Conservation (phyloP, 2,329 filamentous ascomycete species). For the Ilyonectria mors-panacis region DNA sequence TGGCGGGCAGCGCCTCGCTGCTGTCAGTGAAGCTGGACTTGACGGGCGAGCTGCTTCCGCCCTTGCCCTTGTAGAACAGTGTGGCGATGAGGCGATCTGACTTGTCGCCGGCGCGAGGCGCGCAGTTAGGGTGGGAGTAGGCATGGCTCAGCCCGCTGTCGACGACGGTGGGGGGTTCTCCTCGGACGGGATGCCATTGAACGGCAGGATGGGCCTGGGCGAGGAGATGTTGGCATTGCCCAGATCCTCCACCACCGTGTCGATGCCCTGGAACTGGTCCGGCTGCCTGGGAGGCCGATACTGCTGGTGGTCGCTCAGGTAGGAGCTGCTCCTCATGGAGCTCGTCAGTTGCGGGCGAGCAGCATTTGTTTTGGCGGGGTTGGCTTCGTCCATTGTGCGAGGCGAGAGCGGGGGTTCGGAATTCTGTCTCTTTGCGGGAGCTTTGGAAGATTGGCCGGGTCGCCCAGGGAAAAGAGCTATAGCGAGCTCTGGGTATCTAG, state of each 20-base stretch:
- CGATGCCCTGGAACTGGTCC: conserved; percentile 72
- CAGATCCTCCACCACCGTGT: conserved; percentile 74
- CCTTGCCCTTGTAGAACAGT: conserved; percentile 70
- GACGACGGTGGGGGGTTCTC: conserved; percentile 72
- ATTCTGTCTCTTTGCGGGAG: conserved; percentile 34
- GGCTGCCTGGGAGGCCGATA: conserved; percentile 70
- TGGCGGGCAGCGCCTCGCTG: conserved; percentile 59
- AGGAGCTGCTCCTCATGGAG: conserved; percentile 73
- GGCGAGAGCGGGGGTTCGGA: conserved; percentile 25
- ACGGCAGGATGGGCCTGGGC: conserved; percentile 62
- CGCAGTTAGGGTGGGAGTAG: conserved; percentile 75
- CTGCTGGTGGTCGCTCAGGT: conserved; percentile 75
- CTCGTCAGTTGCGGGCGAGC: conserved; percentile 64
- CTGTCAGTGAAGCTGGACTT: conserved; percentile 49
- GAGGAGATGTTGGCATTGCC: conserved; percentile 55
- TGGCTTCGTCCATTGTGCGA: conserved; percentile 51
- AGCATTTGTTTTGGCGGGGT: conserved; percentile 51
- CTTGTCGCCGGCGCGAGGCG: conserved; percentile 63
- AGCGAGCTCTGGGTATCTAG: conserved; percentile 1
- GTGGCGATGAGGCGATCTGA: conserved; percentile 72
- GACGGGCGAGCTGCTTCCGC: conserved; percentile 50
- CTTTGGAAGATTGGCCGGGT: background rate
- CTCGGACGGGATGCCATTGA: conserved; percentile 73
- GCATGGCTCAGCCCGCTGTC: conserved; percentile 75
- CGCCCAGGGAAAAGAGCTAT: conserved; percentile 12